Evolutionary conservation across 1,139 yeast species (phyloP).

Genomic region (Meyerozyma smithsonii): DNA sequence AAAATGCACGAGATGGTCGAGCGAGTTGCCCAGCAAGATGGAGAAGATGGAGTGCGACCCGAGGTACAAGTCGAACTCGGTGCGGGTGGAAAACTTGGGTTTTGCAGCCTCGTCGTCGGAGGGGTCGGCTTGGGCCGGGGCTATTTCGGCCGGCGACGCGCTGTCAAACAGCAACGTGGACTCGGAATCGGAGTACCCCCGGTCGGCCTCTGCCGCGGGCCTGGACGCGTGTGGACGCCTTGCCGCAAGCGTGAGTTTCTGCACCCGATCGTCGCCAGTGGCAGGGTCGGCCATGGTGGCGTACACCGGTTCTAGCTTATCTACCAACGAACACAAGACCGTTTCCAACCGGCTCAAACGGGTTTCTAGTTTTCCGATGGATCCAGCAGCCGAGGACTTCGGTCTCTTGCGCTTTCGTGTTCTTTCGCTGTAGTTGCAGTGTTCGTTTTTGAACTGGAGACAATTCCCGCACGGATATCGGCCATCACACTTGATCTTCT

Average conservation of each 20-base stretch:
- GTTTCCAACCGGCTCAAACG: conserved; percentile 6
- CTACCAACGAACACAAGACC: conserved; percentile 3
- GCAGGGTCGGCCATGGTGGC: too few relatives aligned
- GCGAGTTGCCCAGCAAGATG: conserved; percentile 32
- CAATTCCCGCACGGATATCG: conserved; percentile 20
- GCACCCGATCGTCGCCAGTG: conserved; percentile 5
- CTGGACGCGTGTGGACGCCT: conserved; percentile 1
- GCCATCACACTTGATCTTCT: conserved; percentile 24
- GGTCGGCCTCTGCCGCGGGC: conserved; percentile 1
- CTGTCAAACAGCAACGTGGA: not conserved
- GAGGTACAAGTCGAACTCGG: conserved; percentile 14
- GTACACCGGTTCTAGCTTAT: conserved; percentile 1
- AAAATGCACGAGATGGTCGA: conserved; percentile 28
- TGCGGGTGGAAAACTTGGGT: not conserved
- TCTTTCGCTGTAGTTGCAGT: conserved; percentile 27
- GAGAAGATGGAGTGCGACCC: conserved; percentile 39
- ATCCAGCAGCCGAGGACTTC: conserved; percentile 2
- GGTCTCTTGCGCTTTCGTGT: conserved; percentile 14
- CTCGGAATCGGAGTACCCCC: not conserved
- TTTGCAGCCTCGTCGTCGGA: conserved; percentile 2
- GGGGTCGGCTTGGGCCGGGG: conserved; percentile 3
- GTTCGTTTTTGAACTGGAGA: conserved; percentile 13
- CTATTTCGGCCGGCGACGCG: conserved; percentile 3
- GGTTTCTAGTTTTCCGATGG: conserved; percentile 4
- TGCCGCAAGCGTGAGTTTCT: conserved; percentile 2